Conservation (phyloP, 805 yeast genomes). For the Kockiozyma suomiensis region DNA sequence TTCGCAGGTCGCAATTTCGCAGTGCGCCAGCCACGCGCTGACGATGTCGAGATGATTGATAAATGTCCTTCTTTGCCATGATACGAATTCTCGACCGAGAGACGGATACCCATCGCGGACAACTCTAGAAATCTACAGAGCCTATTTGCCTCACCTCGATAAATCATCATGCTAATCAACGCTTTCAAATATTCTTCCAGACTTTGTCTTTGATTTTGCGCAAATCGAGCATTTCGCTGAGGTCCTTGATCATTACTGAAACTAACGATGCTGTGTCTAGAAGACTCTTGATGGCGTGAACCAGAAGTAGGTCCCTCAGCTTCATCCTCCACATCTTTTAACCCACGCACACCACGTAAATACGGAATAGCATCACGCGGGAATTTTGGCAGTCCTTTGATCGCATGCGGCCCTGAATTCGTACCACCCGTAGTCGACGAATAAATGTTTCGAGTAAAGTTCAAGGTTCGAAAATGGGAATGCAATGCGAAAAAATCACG, state of each 20-base stretch:
- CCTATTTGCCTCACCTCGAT: conserved; percentile 80
- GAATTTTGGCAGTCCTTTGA: conserved; percentile 46
- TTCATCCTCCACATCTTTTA: conserved; percentile 13
- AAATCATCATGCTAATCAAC: conserved; percentile 59
- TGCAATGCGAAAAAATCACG: conserved; percentile 75
- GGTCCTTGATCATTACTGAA: neutral
- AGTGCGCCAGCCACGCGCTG: conserved; percentile 93
- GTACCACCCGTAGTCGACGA: conserved; percentile 21
- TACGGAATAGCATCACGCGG: conserved; percentile 45
- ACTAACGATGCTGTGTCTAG: conserved; percentile 7
- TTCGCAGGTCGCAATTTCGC: conserved; percentile 82
- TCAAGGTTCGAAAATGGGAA: conserved; percentile 60
- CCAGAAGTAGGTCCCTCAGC: conserved; percentile 10
- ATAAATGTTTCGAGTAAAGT: conserved; percentile 40
- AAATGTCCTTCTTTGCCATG: conserved; percentile 89
- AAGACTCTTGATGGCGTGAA: neutral
- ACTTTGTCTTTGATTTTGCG: conserved; percentile 38
- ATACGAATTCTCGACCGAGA: conserved; percentile 78
- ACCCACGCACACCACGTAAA: conserved; percentile 31
- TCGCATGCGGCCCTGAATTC: conserved; percentile 35
- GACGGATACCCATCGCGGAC: conserved; percentile 80
- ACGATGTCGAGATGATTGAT: conserved; percentile 78
- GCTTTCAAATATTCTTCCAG: conserved; percentile 70
- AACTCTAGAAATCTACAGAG: conserved; percentile 86
- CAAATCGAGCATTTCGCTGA: conserved; percentile 18